Base-by-base conservation (phyloP, 495 filamentous ascomycete species). In the Aspergillus nidulans region DNA sequence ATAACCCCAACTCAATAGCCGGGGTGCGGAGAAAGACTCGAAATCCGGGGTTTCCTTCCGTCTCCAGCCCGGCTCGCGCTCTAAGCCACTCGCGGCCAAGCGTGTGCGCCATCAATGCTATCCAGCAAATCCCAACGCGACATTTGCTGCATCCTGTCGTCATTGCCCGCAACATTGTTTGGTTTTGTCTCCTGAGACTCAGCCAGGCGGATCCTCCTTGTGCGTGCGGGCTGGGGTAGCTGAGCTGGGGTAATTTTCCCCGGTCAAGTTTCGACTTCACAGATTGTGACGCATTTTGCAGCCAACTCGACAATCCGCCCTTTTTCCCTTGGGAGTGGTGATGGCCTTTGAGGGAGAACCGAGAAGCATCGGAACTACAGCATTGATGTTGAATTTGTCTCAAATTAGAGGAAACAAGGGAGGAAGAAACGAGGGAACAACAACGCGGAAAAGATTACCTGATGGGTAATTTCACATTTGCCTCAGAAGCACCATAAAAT, bases 31-130 rank as follows among this genome's bases (percentile, higher is more conserved):
- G 51, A 45, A 44, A n/a, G 32, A 32, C 24, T 20, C 21, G 19
- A 53, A 39, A 46, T 38, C 51, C 41, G 28, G 50, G 50, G 41
- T 43, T 32, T 39, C 23, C 39, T 52, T 30, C 49, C 49, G 19
- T 51, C 45, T 48, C 25, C 45, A 48, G 45, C 1, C 46, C 24
- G 28, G 21, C 28, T 32, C 26, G 7, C 24, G 44, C 44, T 10
- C 44, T 47, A 18, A 30, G n/a, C 26, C 16, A 5, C 7, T 34
- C 10, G 1, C 10, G 34, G 45, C 30, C 30, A 25, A 9, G 21
- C 15, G 42, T 15, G 21, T n/a, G 28, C 13, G 42, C 21, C 15
- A 23, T 21, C 42, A 24, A 15, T n/a, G 3, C 42, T 1, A 12
- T 15, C 42, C 12, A 26, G 21, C 42, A 18, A 49, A 36, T 21